Base-by-base conservation (phyloP, 2,329 filamentous ascomycete species). In the Pseudogymnoascus sp. region DNA sequence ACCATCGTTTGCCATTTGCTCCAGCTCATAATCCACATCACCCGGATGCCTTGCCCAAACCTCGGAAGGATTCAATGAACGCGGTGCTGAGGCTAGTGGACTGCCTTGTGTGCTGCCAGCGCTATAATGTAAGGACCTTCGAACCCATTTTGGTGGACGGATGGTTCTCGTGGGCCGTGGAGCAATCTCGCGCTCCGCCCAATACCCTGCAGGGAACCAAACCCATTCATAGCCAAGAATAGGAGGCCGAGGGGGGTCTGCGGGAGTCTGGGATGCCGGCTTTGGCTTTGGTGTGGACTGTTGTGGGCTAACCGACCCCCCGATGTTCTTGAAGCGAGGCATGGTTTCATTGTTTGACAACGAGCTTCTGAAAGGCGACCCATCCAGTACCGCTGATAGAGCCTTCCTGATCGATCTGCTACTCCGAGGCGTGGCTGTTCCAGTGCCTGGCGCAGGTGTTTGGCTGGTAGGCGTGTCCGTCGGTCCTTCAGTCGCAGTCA, bases 201-300 rank as follows among this genome's bases (percentile, higher is more conserved):
- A 86, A 70, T 84, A 86, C 5, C 83, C 83, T 61, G 79, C 80
- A 1, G 83, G 83, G 70, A 83, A 85, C 83, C 83, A 86, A 23
- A 86, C 83, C 83, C 82, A 86, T 74, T 86, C 83, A 68, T 74
- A 77, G 42, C 83, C 83, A 50, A 80, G 77, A 59, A 74, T 80
- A 62, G 83, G 74, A n/a, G 80, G 78, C 1, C 83, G 79, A 23
- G 83, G 83, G 2, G 83, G 83, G 63, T 86, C 82, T 60, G 63
- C 63, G 19, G 59, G 17, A 33, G 50, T 56, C 33, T 21, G 50
- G 11, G 50, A 56, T 7, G 6, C 6, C 3, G 50, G 50, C 10
- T 40, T 60, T 40, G 35, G 59, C 21, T 26, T 7, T 26, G 35
- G 59, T 26, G 21, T 60, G 31, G 46, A 11, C 7, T 31, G 26